Evolutionary conservation across 2,329 filamentous ascomycete species (phyloP).

Genomic region (Exophiala sp.): DNA sequence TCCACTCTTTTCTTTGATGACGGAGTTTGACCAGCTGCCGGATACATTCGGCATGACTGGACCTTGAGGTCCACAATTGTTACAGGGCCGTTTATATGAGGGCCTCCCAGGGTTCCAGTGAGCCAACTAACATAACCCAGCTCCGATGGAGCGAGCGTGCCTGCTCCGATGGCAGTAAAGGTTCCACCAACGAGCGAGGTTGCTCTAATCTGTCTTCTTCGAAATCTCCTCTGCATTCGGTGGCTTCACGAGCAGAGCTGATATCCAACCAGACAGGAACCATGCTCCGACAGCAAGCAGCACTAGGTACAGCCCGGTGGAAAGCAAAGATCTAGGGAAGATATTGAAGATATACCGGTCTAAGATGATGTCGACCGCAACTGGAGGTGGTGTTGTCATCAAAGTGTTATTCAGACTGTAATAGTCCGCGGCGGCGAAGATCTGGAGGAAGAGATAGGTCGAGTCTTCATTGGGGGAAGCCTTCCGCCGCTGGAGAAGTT

Average conservation of each 20-base stretch:
- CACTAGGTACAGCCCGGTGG: conserved; percentile 66
- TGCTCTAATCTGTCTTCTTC: conserved; percentile 13
- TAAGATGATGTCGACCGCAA: conserved; percentile 76
- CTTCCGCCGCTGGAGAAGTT: conserved; percentile 16
- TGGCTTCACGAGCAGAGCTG: conserved; percentile 13
- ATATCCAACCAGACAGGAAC: conserved; percentile 48
- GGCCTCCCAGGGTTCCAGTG: too few species aligned
- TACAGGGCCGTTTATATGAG: too few species aligned
- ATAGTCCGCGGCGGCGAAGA: conserved; percentile 78
- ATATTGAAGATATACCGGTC: conserved; percentile 81
- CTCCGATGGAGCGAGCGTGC: neutral
- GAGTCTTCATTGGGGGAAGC: neutral
- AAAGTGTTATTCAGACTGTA: conserved; percentile 69
- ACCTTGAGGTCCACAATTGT: too few species aligned
- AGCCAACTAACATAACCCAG: neutral
- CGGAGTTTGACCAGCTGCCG: conserved; percentile 26
- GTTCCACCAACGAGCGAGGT: too few species aligned
- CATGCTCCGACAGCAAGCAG: conserved; percentile 56
- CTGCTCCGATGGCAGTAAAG: neutral
- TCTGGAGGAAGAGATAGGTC: conserved; percentile 65
- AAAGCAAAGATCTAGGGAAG: conserved; percentile 71
- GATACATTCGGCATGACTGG: conserved; percentile 21
- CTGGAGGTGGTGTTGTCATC: conserved; percentile 71
- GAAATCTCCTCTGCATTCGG: neutral
- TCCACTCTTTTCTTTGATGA: conserved; percentile 29